Conservation (phyloP, 306 rosid genomes). For the Quercus variabilis region DNA sequence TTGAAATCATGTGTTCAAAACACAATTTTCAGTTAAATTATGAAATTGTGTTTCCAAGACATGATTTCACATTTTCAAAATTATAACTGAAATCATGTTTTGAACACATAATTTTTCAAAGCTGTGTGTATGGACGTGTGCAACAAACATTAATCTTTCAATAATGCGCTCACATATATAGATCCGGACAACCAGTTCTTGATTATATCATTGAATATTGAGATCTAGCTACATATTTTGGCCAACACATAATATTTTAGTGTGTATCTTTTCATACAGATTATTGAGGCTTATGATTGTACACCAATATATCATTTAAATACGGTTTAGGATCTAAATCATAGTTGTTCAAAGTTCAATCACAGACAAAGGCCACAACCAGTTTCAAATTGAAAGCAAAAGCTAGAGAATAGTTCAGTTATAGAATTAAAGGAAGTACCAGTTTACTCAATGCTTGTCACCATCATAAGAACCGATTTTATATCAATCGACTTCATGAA, state of each 20-base stretch:
- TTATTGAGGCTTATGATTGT: neutral
- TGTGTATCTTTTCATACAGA: neutral
- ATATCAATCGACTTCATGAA: no score
- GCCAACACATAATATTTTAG: neutral
- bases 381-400: neutral
- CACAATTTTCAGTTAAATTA: no score
- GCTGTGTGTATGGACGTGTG: neutral
- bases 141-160: neutral
- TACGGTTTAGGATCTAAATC: neutral
- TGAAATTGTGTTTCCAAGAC: no score
- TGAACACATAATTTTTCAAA: no score
- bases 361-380: neutral
- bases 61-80: no score
- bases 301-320: neutral
- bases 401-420: neutral
- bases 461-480: constrained; percentile 29
- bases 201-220: neutral
- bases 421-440: constrained; percentile 31
- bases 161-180: no score
- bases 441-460: constrained; percentile 23
- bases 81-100: no score
- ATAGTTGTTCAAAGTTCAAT: neutral
- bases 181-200: neutral
- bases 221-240: neutral
- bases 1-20: no score